Base-by-base conservation (phyloP, 208 protist species). In the Leishmania mexicana region DNA sequence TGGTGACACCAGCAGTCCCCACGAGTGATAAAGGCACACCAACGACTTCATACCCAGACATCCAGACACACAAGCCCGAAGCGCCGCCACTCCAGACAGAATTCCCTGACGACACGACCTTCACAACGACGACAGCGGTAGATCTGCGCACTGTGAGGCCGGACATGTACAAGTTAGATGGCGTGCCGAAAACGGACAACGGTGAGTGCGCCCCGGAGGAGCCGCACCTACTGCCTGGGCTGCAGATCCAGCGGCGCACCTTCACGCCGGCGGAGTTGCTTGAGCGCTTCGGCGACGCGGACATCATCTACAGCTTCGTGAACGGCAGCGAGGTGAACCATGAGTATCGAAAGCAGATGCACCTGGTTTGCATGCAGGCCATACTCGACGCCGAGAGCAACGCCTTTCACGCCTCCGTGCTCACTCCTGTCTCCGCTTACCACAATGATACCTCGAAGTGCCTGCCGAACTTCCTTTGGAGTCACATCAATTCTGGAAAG, bases 231-330 rank as follows among this genome's bases (percentile, higher is more conserved):
- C 65, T 93, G 47, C 81, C 83, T 0, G 89, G 87, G 15, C 77
- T 93, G 31, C 57, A 68, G 40, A 77, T 83, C 24, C 60, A 49
- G 24, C 75, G 83, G 31, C 85, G 83, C 64, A 83, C 72, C 17
- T 89, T 86, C 83, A 89, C 88, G 47, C 47, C 76, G 1, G 82
- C 65, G 7, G 89, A 90, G 78, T 76, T 90, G 51, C 73, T 86
- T 15, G 57, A 73, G 31, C 24, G 40, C 54, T 89, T 87, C 74
- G 72, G 51, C 11, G 53, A 87, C 68, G 93, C 99, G 65, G 96
- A 98, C 78, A 85, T 99, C 49, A 88, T 99, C 17, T 99, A 99
- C 87, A 99, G 96, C 15, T 99, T 98, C 90, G 97, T 99, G 24
- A 99, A 99, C 86, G 98, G 98, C 28, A 93, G 74, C 24, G 98